Base-by-base conservation (phyloP, 1,284 basidiomycete genomes). In the Trichosporon faecale region DNA sequence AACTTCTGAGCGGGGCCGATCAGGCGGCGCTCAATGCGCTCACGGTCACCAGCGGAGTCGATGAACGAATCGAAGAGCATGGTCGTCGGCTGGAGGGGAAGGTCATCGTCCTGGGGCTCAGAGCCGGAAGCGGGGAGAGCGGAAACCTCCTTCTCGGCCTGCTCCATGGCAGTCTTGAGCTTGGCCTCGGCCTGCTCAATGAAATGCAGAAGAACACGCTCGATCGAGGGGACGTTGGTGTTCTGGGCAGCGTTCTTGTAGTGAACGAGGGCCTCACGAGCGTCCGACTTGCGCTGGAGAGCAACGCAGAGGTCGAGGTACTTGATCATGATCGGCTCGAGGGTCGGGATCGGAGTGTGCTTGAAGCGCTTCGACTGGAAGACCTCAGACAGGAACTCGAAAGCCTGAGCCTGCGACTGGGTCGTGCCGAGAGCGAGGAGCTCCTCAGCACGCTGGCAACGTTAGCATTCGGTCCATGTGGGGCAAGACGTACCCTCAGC, bases 1-100 rank as follows among this genome's bases (percentile, higher is more conserved):
- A 98, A 98, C 83, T 97, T 96, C 82, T 99, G 90, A 90, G 95
- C 98, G 1, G 97, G 96, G 0, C 94, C 97, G 75, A 99, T 94
- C 67, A 99, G 88, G 27, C 94, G 92, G 70, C 97, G 87, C 85
- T 99, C 96, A 60, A 95, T 98, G 77, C 97, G 87, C 85, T 99
- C 96, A 84, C 93, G 92, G 85, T 88, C 95, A 44, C 80, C 97
- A 90, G 70, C 93, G 21, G 61, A 74, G 68, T 81, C 82, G 67
- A 79, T 77, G 73, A 82, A 84, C 23, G 78, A 78, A 66, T 83
- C 81, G 52, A 79, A 73, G 55, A 84, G 75, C 73, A 84, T 75
- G 27, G 80, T 79, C 25, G 74, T 49, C 27, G 83, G 82, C 71
- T 83, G 83, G 61, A 84, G 77, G 33, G 80, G 80, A 6, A 82